Evolutionary conservation across 371 early-diverging fungal genomes (phyloP).

Genomic region (Mortierella sp.): DNA sequence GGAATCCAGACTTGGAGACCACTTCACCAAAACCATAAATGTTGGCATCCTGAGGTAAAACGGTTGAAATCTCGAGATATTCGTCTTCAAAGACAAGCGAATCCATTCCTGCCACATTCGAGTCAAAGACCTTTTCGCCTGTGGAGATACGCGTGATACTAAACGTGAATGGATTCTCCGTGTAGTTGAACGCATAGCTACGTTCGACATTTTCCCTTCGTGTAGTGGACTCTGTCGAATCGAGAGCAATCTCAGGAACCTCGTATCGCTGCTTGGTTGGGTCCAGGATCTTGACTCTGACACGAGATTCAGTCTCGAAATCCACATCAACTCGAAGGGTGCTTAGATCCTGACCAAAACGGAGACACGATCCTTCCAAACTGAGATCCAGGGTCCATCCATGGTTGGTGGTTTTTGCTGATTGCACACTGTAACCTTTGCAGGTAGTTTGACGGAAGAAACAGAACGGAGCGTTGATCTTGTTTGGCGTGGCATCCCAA

Average conservation of each 20-base stretch:
- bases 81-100: constrained; percentile 75
- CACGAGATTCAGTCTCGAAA: constrained; percentile 60
- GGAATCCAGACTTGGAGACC: constrained; percentile 57
- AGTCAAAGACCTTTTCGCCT: constrained; percentile 66
- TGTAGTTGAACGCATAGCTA: constrained; percentile 58
- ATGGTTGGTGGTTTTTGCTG: constrained; percentile 13
- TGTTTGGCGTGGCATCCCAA: constrained; percentile 41
- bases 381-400: constrained; percentile 27
- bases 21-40: constrained; percentile 81
- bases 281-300: constrained; percentile 67
- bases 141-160: constrained; percentile 60
- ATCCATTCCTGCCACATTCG: constrained; percentile 53
- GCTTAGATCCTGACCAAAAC: constrained; percentile 59
- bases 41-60: constrained; percentile 64
- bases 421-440: constrained; percentile 33
- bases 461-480: constrained; percentile 44
- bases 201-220: constrained; percentile 23
- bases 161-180: constrained; percentile 65
- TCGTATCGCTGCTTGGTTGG: constrained; percentile 57
- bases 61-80: constrained; percentile 71
- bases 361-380: constrained; percentile 28
- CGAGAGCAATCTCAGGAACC: constrained; percentile 64
- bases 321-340: constrained; percentile 58
- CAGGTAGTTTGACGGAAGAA: constrained; percentile 42
- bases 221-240: constrained; percentile 44